Evolutionary conservation across 768 basidiomycete genomes (phyloP).

Genomic region (Kwoniella heveanensis): DNA sequence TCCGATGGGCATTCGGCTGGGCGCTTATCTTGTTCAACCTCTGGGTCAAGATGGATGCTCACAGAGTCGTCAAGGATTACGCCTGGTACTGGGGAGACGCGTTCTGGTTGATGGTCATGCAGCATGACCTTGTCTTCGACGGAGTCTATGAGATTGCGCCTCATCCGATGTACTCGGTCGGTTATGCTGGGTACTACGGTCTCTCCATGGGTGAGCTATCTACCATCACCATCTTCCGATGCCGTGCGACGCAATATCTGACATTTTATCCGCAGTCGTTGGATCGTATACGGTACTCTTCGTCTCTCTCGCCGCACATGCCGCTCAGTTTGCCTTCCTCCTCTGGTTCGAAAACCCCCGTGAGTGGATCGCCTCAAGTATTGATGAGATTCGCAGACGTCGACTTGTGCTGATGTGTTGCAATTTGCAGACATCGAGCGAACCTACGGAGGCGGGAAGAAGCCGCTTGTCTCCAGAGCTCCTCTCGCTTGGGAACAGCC

Average conservation of each 20-base stretch:
- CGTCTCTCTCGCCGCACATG: conserved; percentile 88
- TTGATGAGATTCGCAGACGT: background rate
- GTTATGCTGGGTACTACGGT: conserved; percentile 84
- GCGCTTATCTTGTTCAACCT: conserved; percentile 89
- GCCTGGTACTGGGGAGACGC: conserved; percentile 87
- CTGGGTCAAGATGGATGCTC: conserved; percentile 98
- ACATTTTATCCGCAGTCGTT: conserved; percentile 36
- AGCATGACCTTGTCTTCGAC: conserved; percentile 79
- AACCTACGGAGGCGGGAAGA: conserved; percentile 81
- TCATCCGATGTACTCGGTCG: conserved; percentile 82
- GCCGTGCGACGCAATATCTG: background rate
- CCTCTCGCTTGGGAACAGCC: conserved; percentile 58
- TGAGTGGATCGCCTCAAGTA: conserved; percentile 58
- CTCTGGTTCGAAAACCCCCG: conserved; percentile 96
- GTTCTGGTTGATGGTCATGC: conserved; percentile 55
- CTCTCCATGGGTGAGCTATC: conserved; percentile 67
- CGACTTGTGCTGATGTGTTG: background rate
- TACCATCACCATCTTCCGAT: too few relatives aligned
- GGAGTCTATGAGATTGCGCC: conserved; percentile 81
- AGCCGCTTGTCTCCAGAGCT: conserved; percentile 80
- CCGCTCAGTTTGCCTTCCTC: conserved; percentile 94
- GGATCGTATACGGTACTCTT: conserved; percentile 68
- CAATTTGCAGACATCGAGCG: conserved; percentile 82
- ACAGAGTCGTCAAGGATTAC: conserved; percentile 95
- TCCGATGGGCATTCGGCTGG: conserved; percentile 86